Percentiles rank a stretch among this genome's conserved stretches.
phyloP scores from a whole-genome alignment of 371 early-diverging fungal species.

The Lichtheimia hyalospora region DNA sequence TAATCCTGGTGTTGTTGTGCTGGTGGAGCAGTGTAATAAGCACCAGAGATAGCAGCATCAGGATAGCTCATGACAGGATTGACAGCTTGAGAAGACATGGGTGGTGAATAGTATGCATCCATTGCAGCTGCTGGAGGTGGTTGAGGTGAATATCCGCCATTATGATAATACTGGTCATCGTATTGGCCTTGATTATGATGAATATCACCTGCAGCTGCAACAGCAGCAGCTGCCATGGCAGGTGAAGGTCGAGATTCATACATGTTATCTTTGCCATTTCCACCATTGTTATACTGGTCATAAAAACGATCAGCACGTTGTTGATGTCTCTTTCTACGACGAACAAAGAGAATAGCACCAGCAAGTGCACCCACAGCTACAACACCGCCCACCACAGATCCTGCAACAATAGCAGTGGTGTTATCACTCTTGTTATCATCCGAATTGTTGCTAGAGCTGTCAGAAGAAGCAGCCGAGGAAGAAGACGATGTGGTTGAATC shows the following conservation, averaged over 20 bases:
- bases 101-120: constrained; percentile 17
- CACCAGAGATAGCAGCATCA: constrained; percentile 26
- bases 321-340: constrained; percentile 10
- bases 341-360: constrained; percentile 39
- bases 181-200: constrained; percentile 6
- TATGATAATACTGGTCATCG: constrained; percentile 1
- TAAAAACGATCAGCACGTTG: constrained; percentile 24
- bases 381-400: constrained; percentile 40
- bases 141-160: constrained; percentile 18
- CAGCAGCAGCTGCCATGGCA: constrained; percentile 31
- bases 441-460: background rate
- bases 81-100: constrained; percentile 13
- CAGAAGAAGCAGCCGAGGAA: constrained; percentile 8
- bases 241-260: constrained; percentile 27
- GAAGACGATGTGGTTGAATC: constrained; percentile 6
- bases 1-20: constrained; percentile 13
- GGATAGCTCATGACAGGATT: constrained; percentile 25
- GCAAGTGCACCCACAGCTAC: constrained; percentile 41
- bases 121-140: constrained; percentile 14
- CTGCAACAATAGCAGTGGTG: constrained; percentile 39
- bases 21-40: constrained; percentile 18
- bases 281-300: constrained; percentile 3
- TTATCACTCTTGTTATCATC: constrained; percentile 8
- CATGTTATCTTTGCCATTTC: constrained; percentile 3
- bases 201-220: constrained; percentile 19